Evolutionary conservation across 768 basidiomycete genomes (phyloP), one percentile per base, ranked within the genome.

Genomic region (Gymnopilus dilepis): DNA sequence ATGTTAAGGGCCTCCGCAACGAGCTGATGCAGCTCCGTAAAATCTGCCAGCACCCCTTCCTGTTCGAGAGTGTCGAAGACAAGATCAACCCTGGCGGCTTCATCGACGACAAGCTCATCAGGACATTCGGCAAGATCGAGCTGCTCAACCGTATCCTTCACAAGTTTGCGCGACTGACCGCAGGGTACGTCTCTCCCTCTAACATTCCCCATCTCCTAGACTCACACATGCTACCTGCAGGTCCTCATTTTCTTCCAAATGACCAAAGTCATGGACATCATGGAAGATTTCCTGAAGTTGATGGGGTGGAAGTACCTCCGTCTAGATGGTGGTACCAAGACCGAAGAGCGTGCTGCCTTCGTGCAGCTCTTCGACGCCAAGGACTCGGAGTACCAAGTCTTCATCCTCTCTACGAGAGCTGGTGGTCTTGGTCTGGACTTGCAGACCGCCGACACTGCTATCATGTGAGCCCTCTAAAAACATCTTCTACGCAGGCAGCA

Each of bases 201-300:
- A n/a, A n/a, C n/a, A n/a, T n/a, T n/a, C n/a, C n/a, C n/a, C n/a
- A n/a, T n/a, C n/a, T n/a, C n/a, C 42, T 13, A 13, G 13, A n/a
- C 38, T 56, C 33, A 11, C 19, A 42, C 55, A 40, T 30, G 41
- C 51, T 59, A 15, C 52, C 34, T 33, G 45, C 26, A 95, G 92
- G 94, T 97, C 47, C 87, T 99, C 59, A 98, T 99, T 68, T 99
- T 99, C 87, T 99, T 99, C 89, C 97, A 99, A 77, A 98, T 99
- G 97, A 98, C 96, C 15, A 93, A 95, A 71, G 94, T 98, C 68
- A 97, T 99, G 96, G 94, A 97, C 64, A 95, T 97, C 72, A 94
- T 97, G 87, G 94, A 94, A 69, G 96, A 98, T 69, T 98, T 95
- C 70, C 77, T 97, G 70, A 92, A 91, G 72, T 88, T 89, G 83